These are phyloP conservation scores for Gymnopilus dilepis DNA, from an alignment of 768 basidiomycete species.

Conservation along the genomic window DNA sequence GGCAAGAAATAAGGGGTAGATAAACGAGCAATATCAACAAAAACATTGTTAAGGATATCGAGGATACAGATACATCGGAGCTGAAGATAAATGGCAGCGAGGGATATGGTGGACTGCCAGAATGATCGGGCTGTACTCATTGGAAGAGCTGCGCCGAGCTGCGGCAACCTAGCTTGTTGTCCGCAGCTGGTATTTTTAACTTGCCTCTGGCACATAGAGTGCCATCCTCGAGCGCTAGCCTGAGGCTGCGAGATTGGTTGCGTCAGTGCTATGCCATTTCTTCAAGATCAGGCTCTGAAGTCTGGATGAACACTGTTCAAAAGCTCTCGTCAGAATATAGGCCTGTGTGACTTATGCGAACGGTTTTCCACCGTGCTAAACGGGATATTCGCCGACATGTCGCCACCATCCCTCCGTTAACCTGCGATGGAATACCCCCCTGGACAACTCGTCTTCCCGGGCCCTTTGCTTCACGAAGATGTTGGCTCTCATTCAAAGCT, in stretches of 20 bases:
- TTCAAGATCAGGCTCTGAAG: too few species aligned
- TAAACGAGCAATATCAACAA: slow-evolving; percentile 25
- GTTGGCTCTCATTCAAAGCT: neutral
- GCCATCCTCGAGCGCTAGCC: neutral
- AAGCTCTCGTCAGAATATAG: too few species aligned
- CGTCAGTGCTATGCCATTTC: too few species aligned
- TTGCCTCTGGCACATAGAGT: neutral
- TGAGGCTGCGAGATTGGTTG: too few species aligned
- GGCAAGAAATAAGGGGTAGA: slow-evolving; percentile 14
- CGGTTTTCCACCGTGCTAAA: too few species aligned
- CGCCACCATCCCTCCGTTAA: too few species aligned
- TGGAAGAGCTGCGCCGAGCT: neutral
- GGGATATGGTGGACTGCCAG: neutral
- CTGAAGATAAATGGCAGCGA: neutral
- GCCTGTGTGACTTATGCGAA: too few species aligned
- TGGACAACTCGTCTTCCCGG: neutral
- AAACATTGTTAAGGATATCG: slow-evolving; percentile 26
- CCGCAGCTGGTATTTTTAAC: neutral
- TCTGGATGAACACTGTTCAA: too few species aligned
- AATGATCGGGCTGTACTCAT: neutral
- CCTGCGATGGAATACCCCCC: neutral
- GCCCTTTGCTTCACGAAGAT: neutral
- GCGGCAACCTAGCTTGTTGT: neutral
- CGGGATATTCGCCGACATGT: too few species aligned
- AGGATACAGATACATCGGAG: neutral